Percentiles rank a stretch among this genome's conserved stretches.
Evolutionary conservation across 2,329 filamentous ascomycete genomes (phyloP).

Genomic region (Diaporthe vexans): DNA sequence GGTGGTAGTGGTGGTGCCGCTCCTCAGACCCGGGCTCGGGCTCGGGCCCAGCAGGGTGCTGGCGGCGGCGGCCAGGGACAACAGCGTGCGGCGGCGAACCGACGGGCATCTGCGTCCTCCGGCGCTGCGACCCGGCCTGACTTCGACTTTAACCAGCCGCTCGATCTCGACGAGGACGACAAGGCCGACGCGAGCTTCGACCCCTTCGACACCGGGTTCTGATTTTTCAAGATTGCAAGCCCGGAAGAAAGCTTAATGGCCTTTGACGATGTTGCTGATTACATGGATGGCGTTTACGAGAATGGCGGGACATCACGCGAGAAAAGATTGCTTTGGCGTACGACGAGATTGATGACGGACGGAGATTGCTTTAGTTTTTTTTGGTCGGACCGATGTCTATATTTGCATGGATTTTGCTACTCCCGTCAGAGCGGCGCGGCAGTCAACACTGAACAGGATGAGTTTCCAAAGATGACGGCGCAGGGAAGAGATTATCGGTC

Average conservation of each 20-base stretch:
- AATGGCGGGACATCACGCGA: too few species aligned
- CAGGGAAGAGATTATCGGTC: background rate
- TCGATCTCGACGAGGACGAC: background rate
- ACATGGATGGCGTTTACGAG: too few species aligned
- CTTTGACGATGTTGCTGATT: too few species aligned
- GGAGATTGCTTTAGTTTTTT: background rate
- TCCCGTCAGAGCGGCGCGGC: background rate
- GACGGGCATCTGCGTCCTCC: background rate
- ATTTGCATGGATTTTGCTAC: background rate
- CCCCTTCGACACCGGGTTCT: background rate
- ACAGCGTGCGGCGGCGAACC: background rate
- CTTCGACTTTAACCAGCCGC: conserved; percentile 15
- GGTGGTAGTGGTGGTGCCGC: background rate
- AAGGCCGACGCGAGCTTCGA: background rate
- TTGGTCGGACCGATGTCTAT: background rate
- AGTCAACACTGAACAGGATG: background rate
- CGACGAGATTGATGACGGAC: too few species aligned
- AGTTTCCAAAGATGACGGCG: background rate
- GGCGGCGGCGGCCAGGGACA: background rate
- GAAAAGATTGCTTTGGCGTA: too few species aligned
- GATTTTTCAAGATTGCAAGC: background rate
- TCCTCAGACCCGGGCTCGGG: background rate
- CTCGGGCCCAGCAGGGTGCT: background rate
- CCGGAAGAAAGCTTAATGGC: too few species aligned
- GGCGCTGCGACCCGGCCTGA: background rate